Evolutionary conservation across 2,329 filamentous ascomycete species (phyloP).

Genomic region (Tothia fuscella): DNA sequence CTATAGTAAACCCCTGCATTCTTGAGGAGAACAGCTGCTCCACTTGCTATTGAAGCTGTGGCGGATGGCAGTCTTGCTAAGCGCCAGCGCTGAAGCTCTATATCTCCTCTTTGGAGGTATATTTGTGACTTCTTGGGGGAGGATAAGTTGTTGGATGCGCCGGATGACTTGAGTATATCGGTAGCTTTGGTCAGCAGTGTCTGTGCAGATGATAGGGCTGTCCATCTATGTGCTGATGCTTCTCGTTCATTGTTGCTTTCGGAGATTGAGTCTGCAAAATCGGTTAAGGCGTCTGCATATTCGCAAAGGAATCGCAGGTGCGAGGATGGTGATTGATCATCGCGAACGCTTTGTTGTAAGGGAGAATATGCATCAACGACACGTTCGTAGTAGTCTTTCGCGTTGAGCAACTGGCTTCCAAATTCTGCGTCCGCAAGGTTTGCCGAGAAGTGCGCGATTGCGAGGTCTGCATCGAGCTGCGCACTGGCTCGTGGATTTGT

Average conservation of each 20-base stretch:
- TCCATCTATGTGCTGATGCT: conserved; percentile 2
- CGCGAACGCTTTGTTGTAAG: conserved; percentile 16
- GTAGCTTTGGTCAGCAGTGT: conserved; percentile 2
- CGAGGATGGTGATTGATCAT: conserved; percentile 16
- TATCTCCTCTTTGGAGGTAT: conserved; percentile 3
- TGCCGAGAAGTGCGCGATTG: conserved; percentile 44
- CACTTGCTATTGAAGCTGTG: not conserved
- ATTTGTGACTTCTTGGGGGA: not conserved
- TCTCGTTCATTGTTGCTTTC: conserved; percentile 15
- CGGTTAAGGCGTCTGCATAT: conserved; percentile 44
- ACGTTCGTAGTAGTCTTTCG: conserved; percentile 39
- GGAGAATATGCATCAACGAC: conserved; percentile 24
- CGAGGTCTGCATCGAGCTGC: conserved; percentile 41
- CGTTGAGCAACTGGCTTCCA: conserved; percentile 36
- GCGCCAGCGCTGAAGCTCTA: conserved; percentile 1
- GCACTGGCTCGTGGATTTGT: conserved; percentile 21
- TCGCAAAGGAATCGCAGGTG: conserved; percentile 39
- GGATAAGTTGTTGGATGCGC: not conserved
- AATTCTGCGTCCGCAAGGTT: conserved; percentile 47
- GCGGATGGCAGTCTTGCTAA: not conserved
- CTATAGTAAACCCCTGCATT: conserved; percentile 10
- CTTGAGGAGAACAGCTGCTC: not conserved
- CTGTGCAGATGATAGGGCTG: not conserved
- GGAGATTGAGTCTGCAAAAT: conserved; percentile 38
- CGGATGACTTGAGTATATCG: not conserved